Percentiles rank a stretch among this genome's conserved stretches.
Conservation (phyloP, 768 basidiomycete species). For the Termitomyces heimii region DNA sequence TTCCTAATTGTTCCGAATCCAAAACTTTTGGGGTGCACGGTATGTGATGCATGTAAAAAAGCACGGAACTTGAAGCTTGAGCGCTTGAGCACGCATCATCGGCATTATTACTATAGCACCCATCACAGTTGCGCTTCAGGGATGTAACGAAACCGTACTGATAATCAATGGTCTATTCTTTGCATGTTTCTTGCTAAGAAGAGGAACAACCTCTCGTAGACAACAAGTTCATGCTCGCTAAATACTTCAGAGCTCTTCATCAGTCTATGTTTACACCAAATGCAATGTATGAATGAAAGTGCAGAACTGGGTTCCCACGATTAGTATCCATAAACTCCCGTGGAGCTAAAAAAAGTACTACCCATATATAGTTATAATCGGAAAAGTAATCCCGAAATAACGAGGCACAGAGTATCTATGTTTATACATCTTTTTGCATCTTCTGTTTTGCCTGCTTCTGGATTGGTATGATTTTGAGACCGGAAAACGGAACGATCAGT, state of each 20-base stretch:
- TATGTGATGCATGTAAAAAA: background rate
- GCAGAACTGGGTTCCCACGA: slow-evolving; percentile 61
- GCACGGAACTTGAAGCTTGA: too few relatives aligned
- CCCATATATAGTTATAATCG: slow-evolving; percentile 20
- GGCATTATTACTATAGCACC: slow-evolving; percentile 1
- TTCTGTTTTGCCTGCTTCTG: slow-evolving; percentile 46
- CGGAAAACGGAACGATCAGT: slow-evolving; percentile 8
- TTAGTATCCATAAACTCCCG: slow-evolving; percentile 35
- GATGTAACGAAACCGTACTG: background rate
- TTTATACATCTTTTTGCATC: slow-evolving; percentile 31
- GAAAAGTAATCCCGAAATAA: background rate
- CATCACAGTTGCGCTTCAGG: background rate
- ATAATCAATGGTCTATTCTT: background rate
- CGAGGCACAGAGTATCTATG: slow-evolving; percentile 1
- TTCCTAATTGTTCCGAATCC: slow-evolving; percentile 1
- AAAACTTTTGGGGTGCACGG: background rate
- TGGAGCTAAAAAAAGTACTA: slow-evolving; percentile 55
- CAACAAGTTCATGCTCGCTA: background rate
- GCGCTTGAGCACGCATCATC: background rate
- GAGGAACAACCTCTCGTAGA: background rate
- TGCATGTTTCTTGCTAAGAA: background rate
- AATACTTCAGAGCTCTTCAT: background rate
- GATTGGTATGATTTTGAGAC: slow-evolving; percentile 29
- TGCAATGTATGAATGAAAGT: slow-evolving; percentile 38
- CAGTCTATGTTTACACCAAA: background rate